Evolutionary conservation across 2,329 filamentous ascomycete genomes (phyloP).

Genomic region (Claviceps pusilla): DNA sequence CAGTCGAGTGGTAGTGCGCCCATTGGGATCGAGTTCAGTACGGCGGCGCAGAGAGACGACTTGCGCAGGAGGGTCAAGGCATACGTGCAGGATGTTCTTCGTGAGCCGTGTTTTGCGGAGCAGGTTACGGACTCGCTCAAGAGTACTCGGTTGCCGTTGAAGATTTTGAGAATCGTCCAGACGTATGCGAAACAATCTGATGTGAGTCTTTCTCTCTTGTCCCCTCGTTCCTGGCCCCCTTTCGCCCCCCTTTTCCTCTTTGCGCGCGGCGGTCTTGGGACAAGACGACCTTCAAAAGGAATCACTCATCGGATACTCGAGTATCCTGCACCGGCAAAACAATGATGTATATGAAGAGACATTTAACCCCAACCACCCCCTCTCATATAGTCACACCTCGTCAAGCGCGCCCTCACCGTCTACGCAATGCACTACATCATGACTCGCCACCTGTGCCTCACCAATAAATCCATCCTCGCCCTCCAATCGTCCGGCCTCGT

Average conservation of each 20-base stretch:
- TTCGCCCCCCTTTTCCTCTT: neutral
- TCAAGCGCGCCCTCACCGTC: conserved; percentile 37
- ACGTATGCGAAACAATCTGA: conserved; percentile 30
- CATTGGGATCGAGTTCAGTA: conserved; percentile 33
- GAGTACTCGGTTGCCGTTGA: conserved; percentile 30
- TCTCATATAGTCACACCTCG: conserved; percentile 27
- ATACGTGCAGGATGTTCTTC: conserved; percentile 33
- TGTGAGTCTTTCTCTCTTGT: conserved; percentile 16
- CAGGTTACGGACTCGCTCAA: conserved; percentile 34
- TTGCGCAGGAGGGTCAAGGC: conserved; percentile 30
- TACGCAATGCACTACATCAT: conserved; percentile 44
- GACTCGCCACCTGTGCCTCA: conserved; percentile 38
- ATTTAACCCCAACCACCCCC: neutral
- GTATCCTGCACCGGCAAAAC: neutral
- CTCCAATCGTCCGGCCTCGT: conserved; percentile 28
- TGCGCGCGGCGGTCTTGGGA: neutral
- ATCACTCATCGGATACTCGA: neutral
- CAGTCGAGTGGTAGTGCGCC: conserved; percentile 29
- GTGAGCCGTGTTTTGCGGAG: conserved; percentile 32
- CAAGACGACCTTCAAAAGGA: neutral
- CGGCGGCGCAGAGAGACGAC: conserved; percentile 26
- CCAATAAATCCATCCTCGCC: conserved; percentile 25
- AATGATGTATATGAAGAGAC: too few species aligned
- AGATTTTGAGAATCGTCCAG: conserved; percentile 33
- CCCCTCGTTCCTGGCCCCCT: neutral